A percentile compares a stretch with the other conserved stretches of the same genome.
phyloP scores from a whole-genome alignment of 2,329 filamentous ascomycete genomes.

The Pezicula rhizophila region DNA sequence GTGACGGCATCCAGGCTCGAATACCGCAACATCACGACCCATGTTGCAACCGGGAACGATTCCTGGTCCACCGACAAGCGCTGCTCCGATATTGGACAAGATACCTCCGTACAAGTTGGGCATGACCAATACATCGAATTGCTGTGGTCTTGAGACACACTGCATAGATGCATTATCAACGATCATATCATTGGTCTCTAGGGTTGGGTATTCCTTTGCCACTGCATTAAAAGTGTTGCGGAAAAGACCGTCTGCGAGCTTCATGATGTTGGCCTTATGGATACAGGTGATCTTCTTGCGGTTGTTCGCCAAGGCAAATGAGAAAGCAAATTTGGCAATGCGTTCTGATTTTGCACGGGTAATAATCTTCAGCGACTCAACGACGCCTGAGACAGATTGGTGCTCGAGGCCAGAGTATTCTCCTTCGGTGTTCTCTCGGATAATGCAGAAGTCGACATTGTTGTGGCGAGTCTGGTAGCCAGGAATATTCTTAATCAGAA shows the following conservation, averaged over 20 bases:
- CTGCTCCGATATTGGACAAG: constrained; percentile 96
- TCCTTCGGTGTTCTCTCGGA: constrained; percentile 99
- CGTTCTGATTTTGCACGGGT: constrained; percentile 98
- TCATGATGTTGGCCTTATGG: constrained; percentile 99
- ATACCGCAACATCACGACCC: constrained; percentile 95
- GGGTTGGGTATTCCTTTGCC: constrained; percentile 89
- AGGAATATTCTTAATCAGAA: constrained; percentile 98
- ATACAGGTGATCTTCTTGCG: constrained; percentile 99
- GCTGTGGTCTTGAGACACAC: constrained; percentile 90
- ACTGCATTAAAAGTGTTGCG: constrained; percentile 92
- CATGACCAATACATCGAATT: constrained; percentile 99
- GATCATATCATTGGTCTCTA: constrained; percentile 99
- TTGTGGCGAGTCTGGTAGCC: constrained; percentile 97
- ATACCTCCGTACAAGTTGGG: constrained; percentile 99
- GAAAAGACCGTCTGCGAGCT: constrained; percentile 98
- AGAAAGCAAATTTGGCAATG: constrained; percentile 97
- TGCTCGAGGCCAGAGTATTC: constrained; percentile 99
- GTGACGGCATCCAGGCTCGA: constrained; percentile 98
- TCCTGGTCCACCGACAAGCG: constrained; percentile 92
- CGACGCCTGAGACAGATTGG: constrained; percentile 91
- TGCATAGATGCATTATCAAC: constrained; percentile 99
- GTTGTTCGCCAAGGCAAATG: constrained; percentile 97
- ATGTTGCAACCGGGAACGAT: constrained; percentile 99
- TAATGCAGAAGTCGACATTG: constrained; percentile 96
- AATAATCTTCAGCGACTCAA: constrained; percentile 99